phyloP scores from a whole-genome alignment of 345 rosid genomes.

The Gossypium mustelinum region DNA sequence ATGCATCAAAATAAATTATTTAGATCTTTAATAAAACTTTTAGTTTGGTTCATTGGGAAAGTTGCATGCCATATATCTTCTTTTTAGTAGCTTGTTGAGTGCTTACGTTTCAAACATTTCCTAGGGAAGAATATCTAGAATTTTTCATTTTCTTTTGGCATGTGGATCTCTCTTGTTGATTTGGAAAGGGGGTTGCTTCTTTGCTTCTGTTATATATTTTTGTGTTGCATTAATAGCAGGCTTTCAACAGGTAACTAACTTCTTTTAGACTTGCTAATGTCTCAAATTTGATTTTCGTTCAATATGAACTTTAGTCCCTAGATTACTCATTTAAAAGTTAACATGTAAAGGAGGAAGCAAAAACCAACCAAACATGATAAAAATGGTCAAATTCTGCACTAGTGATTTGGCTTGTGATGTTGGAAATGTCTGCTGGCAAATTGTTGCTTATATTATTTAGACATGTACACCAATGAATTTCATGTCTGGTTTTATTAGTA shows the following conservation, averaged over 20 bases:
- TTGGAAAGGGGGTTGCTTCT: neutral
- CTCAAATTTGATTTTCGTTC: neutral
- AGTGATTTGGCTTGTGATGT: neutral
- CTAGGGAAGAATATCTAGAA: neutral
- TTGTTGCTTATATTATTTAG: neutral
- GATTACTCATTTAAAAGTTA: neutral
- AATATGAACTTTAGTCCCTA: neutral
- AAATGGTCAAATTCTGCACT: neutral
- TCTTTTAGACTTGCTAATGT: neutral
- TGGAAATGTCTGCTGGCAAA: neutral
- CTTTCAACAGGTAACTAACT: neutral
- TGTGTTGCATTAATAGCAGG: neutral
- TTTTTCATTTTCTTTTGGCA: neutral
- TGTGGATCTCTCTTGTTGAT: neutral
- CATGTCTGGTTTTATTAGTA: neutral
- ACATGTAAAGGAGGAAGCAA: constrained; percentile 6
- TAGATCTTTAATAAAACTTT: neutral
- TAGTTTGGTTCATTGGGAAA: neutral
- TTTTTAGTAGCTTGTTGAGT: neutral
- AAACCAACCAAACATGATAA: neutral
- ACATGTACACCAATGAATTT: neutral
- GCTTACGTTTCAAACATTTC: neutral
- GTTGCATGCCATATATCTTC: neutral
- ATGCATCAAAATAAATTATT: neutral
- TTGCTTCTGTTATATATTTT: neutral